Evolutionary conservation across 2,329 filamentous ascomycete genomes (phyloP), one percentile per base, ranked within the genome.

Genomic region (Sordariomycetes sp.): DNA sequence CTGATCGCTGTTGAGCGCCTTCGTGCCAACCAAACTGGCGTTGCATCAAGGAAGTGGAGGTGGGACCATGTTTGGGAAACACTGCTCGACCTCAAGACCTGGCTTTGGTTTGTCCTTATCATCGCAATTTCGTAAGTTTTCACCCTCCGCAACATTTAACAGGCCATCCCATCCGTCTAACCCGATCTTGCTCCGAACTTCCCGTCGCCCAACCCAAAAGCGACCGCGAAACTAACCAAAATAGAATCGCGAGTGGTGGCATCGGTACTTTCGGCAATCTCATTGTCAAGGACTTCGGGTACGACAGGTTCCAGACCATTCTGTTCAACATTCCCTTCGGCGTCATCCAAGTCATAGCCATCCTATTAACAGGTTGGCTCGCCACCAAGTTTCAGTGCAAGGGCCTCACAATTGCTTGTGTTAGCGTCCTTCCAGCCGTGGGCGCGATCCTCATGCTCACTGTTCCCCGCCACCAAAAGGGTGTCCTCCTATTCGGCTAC

Each of bases 271-370:
- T 84, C 61, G 81, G 81, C 0, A 78, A 78, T 1, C 68, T 84
- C 45, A 84, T 85, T 62, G 75, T 85, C 57, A 69, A 80, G 53
- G 75, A 76, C 0, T 84, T 85, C 58, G 80, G 81, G 1, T 82
- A 79, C 55, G 71, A 75, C 34, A 72, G 75, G 6, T 81, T 82
- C 56, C 68, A 75, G 17, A 81, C 80, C 0, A 82, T 83, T 54
- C 66, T 83, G 0, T 80, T 83, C 68, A 82, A 83, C 60, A 81
- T 84, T 52, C 80, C 79, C 0, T 79, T 84, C 54, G 81, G 81
- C 1, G 70, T 76, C 0, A 79, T 82, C 0, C 82, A 85, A 61
- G 74, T 85, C 24, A 68, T 84, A 20, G 75, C 78, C 0, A 85
- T 81, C 0, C 72, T 82, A 51, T 76, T 74, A 4, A 79, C 79